phyloP scores from a whole-genome alignment of 2,329 filamentous ascomycete species.

The Calonectria hongkongensis region DNA sequence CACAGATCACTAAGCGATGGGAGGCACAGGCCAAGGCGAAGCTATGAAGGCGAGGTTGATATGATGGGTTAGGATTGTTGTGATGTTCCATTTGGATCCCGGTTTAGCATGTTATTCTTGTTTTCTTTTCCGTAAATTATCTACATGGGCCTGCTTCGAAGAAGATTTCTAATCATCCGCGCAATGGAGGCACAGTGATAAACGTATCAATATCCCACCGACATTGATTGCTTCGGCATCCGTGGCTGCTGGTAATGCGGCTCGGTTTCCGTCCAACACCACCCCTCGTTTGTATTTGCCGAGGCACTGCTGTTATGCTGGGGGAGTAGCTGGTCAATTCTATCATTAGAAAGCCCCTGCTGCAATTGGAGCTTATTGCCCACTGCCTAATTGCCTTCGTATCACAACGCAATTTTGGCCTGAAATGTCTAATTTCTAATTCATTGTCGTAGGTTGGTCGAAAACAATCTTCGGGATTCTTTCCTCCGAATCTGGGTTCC shows the following conservation, averaged over 20 bases:
- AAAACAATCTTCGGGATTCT: no score
- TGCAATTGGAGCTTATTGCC: no score
- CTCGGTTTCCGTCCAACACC: background rate
- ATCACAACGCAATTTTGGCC: no score
- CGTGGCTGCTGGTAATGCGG: background rate
- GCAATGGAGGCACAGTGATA: background rate
- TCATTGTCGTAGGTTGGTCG: no score
- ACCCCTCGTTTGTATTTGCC: background rate
- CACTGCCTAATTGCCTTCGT: no score
- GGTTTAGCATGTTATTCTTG: background rate
- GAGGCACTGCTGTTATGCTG: background rate
- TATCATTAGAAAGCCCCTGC: no score
- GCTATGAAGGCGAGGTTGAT: constrained; percentile 36
- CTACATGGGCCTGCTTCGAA: background rate
- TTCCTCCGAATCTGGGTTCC: no score
- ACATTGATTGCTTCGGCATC: background rate
- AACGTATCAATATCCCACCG: background rate
- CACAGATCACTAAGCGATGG: constrained; percentile 82
- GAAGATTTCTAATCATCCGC: no score
- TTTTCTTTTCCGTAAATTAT: background rate
- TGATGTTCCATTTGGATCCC: background rate
- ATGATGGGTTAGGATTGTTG: background rate
- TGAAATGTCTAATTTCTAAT: no score
- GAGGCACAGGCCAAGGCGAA: constrained; percentile 67
- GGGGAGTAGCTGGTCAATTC: no score